phyloP scores from a whole-genome alignment of 306 rosid species.

The Cicer judaicum region DNA sequence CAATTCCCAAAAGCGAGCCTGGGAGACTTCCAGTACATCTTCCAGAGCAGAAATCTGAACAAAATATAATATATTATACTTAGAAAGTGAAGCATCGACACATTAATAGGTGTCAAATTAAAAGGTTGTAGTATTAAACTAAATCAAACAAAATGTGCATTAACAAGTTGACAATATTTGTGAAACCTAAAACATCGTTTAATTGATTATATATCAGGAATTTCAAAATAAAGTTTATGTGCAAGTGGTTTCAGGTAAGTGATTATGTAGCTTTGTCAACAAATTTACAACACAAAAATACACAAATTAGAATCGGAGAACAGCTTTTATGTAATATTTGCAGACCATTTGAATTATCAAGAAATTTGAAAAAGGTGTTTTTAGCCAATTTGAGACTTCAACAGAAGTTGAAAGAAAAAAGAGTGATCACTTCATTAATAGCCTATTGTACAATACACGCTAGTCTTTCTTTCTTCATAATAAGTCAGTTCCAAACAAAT shows the following conservation, averaged over 20 bases:
- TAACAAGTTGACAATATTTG: neutral
- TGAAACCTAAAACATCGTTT: conserved; percentile 27
- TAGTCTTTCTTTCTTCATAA: conserved; percentile 14
- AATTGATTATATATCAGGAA: conserved; percentile 29
- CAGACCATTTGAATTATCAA: neutral
- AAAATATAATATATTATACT: neutral
- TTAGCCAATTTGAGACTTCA: conserved; percentile 13
- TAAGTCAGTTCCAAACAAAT: neutral
- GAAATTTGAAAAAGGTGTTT: neutral
- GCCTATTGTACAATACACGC: neutral
- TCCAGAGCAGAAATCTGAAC: conserved; percentile 73
- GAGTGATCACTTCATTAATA: neutral
- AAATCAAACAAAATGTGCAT: conserved; percentile 19
- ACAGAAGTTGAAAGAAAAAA: conserved; percentile 3
- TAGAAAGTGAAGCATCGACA: conserved; percentile 14
- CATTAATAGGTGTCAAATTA: conserved; percentile 15
- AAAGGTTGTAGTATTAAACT: conserved; percentile 6
- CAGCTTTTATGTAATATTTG: conserved; percentile 1
- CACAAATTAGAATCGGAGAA: neutral
- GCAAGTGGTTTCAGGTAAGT: conserved; percentile 10
- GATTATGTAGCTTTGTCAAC: conserved; percentile 2
- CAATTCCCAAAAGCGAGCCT: conserved; percentile 90
- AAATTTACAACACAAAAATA: conserved; percentile 1
- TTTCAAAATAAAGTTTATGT: conserved; percentile 28
- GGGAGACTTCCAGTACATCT: conserved; percentile 78